Evolutionary conservation across 1,284 basidiomycete genomes (phyloP), one percentile per base, ranked within the genome.

Genomic region (Cutaneotrichosporon cyanovorans): DNA sequence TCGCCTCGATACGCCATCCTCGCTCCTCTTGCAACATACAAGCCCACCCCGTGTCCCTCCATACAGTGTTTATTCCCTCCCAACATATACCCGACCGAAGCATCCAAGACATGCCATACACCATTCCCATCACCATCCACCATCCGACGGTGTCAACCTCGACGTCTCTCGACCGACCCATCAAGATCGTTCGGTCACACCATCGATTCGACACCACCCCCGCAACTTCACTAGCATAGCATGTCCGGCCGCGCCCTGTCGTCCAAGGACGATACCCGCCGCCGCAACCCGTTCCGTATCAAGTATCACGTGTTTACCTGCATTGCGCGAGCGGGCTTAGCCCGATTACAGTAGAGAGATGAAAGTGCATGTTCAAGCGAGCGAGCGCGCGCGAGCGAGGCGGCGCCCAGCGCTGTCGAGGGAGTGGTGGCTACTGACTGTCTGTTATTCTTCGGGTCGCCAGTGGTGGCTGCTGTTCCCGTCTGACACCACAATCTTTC

Each of bases 251-350:
- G 66, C 66, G 66, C 66, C 60, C 66, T 69, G 63, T 53, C 43
- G 61, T 69, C 66, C 65, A 59, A 65, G 66, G 66, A 69, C 61
- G 55, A 36, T 46, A 51, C 62, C 47, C 65, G 62, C 55, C 65
- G 63, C 59, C 56, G 42, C 21, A 40, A 35, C 36, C 45, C 32
- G 40, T 37, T 43, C 23, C 52, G n/a, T n/a, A n/a, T n/a, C n/a
- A n/a, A n/a, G n/a, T n/a, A 53, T 53, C 51, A 52, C 43, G 46
- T 46, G 51, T 45, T 47, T 40, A 50, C 23, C 44, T 47, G 52
- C 52, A 54, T 54, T 50, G 49, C 48, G 25, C 42, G 47, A 21
- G 36, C 42, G 35, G 30, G 18, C 30, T n/a, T 25, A 38, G 51
- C 25, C 25, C 25, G 25, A 28, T 7, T 28, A 7, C 25, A 28